Evolutionary conservation across 805 yeast species (phyloP), one percentile per base, ranked within the genome.

Genomic region (Starmerella etchellsii): DNA sequence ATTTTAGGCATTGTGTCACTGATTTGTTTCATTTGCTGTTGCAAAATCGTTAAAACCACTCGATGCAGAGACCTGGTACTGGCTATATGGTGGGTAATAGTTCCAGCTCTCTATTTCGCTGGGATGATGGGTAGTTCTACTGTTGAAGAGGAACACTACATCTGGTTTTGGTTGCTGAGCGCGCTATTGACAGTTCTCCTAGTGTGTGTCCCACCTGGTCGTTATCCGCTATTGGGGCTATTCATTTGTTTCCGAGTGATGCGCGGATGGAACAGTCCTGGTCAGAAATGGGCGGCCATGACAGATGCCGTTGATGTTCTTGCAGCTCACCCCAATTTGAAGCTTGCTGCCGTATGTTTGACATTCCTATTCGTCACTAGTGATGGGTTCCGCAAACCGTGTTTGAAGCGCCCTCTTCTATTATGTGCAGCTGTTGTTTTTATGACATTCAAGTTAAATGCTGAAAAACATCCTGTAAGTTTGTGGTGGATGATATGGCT

Each of bases 81-180:
- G 29, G 23, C 50, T 4, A 48, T 44, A 10, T 52, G 53, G 24
- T 58, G 52, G 16, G 37, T 41, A 41, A 54, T 54, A 51, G 34
- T 63, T 16, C 32, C 68, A 30, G 29, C 16, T 3, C 35, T 65
- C 0, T 68, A 76, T 40, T 70, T 78, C 2, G 28, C 66, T 0
- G 68, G 82, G 0, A 68, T 78, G 48, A 83, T 87, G 62, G 95
- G 87, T 10, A 83, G 93, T 45, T 87, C 95, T 22, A 66, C 87
- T 42, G 80, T 91, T 15, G 98, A 91, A 54, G 98, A 91, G 58
- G 98, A 91, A 55, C 94, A 91, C 55, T 95, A 87, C 55, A 59
- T 87, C 15, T 91, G 98, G 98, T 91, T 94, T 82, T 81, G 83
- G 76, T 25, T 37, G 7, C 24, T 24, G 6, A 7, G 15, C n/a